A percentile compares a stretch with the other conserved stretches of the same genome.
Evolutionary conservation across 257 asterid species (phyloP).

Genomic region (Misopates orontium): DNA sequence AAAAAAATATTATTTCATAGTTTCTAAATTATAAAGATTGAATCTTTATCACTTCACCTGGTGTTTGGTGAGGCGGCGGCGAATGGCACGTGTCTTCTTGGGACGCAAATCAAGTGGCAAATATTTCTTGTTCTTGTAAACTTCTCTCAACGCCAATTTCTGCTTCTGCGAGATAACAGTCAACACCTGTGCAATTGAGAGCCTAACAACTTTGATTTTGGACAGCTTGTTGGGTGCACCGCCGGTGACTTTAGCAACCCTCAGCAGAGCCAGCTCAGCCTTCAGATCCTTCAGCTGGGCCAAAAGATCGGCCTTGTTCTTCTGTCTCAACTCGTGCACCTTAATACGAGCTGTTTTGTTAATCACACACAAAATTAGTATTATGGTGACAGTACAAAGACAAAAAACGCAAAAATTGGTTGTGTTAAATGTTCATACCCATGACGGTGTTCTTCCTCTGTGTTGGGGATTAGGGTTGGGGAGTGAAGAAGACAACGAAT

Average conservation of each 20-base stretch:
- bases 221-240: conserved; percentile 72
- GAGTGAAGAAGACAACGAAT: too few species aligned
- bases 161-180: conserved; percentile 70
- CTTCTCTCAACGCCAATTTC: conserved; percentile 56
- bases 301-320: conserved; percentile 49
- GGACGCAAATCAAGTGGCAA: conserved; percentile 74
- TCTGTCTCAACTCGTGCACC: conserved; percentile 66
- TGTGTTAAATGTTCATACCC: too few species aligned
- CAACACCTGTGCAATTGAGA: conserved; percentile 62
- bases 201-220: conserved; percentile 63
- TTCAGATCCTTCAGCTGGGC: conserved; percentile 57
- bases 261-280: conserved; percentile 57
- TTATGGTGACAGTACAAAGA: too few species aligned
- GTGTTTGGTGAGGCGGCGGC: conserved; percentile 68
- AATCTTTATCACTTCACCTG: conserved; percentile 51
- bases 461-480: too few species aligned
- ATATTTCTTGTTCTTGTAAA: conserved; percentile 59
- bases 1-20: too few species aligned
- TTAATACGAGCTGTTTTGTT: conserved; percentile 54
- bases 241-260: conserved; percentile 64
- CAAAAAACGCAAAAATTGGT: too few species aligned
- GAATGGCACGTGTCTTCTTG: conserved; percentile 70
- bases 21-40: too few species aligned
- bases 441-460: too few species aligned
- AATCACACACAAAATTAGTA: neutral